Conservation (phyloP, 176 grass and related monocot species). For the Elymus sibiricus region DNA sequence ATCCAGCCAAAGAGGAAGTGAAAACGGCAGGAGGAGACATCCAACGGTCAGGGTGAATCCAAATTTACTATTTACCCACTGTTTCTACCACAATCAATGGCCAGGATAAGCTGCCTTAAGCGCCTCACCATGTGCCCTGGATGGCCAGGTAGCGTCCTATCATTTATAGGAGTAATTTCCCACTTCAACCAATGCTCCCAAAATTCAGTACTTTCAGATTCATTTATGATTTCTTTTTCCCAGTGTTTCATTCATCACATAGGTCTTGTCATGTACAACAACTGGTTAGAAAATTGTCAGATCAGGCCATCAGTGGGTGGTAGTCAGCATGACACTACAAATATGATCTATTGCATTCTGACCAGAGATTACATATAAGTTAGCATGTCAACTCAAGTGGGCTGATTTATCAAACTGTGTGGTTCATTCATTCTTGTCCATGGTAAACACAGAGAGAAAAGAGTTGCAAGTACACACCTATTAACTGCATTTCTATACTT, state of each 20-base stretch:
- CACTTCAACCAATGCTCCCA: not conserved
- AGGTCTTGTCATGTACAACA: not conserved
- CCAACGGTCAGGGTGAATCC: no score
- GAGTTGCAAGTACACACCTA: not conserved
- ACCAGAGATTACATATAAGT: not conserved
- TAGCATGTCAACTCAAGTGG: not conserved
- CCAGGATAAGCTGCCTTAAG: no score
- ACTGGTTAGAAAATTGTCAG: not conserved
- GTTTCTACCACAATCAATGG: no score
- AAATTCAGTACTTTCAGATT: not conserved
- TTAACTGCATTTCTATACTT: not conserved
- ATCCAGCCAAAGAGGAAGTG: no score
- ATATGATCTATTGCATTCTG: not conserved
- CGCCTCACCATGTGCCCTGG: no score
- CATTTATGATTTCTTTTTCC: not conserved
- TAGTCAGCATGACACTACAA: not conserved
- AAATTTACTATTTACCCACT: no score
- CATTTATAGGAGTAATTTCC: not conserved
- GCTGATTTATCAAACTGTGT: not conserved
- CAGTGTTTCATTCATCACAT: not conserved
- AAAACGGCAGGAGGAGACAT: no score
- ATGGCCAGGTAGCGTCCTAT: no score
- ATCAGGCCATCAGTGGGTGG: not conserved
- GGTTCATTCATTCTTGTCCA: not conserved
- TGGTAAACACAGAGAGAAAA: not conserved